These are phyloP conservation scores for Lichenothelia convexa DNA, from an alignment of 495 filamentous ascomycete species.

Conservation along the genomic window DNA sequence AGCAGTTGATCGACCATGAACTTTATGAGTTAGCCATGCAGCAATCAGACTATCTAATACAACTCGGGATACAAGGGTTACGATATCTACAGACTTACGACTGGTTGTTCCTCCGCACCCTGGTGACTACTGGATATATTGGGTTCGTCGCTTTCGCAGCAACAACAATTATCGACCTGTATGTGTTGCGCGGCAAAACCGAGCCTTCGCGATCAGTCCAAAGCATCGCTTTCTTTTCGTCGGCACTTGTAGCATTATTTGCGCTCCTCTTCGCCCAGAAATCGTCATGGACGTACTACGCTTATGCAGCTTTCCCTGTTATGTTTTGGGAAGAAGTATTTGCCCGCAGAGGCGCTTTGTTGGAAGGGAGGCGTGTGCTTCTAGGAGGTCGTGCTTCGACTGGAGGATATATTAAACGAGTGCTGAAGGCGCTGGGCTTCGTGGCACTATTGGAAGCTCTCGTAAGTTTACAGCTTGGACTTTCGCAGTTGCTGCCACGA, in stretches of 20 bases:
- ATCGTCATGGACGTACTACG: slow-evolving; percentile 74
- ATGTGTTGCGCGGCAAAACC: slow-evolving; percentile 61
- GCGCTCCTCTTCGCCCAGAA: slow-evolving; percentile 61
- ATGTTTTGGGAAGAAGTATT: slow-evolving; percentile 96
- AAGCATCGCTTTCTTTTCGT: slow-evolving; percentile 51
- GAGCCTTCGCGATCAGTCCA: slow-evolving; percentile 43
- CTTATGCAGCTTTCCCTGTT: slow-evolving; percentile 79
- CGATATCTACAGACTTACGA: slow-evolving; percentile 93
- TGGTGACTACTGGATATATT: slow-evolving; percentile 84
- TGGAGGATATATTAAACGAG: slow-evolving; percentile 32
- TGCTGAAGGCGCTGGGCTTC: slow-evolving; percentile 45
- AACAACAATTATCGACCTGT: slow-evolving; percentile 76
- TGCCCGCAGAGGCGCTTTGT: slow-evolving; percentile 51
- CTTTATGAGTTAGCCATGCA: slow-evolving; percentile 56
- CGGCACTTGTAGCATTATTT: slow-evolving; percentile 55
- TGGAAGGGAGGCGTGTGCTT: slow-evolving; percentile 46
- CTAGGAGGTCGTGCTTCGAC: slow-evolving; percentile 47
- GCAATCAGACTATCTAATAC: slow-evolving; percentile 55
- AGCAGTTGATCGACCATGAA: slow-evolving; percentile 44
- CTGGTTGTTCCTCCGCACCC: slow-evolving; percentile 90
- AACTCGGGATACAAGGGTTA: slow-evolving; percentile 62
- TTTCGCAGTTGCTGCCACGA: not conserved
- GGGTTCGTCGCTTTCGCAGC: slow-evolving; percentile 95
- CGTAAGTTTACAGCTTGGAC: slow-evolving; percentile 41
- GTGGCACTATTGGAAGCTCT: slow-evolving; percentile 62